Percentiles rank a stretch among this genome's conserved stretches.
Conservation (phyloP, 1,284 basidiomycete species). For the Fomitiporia mediterranea region DNA sequence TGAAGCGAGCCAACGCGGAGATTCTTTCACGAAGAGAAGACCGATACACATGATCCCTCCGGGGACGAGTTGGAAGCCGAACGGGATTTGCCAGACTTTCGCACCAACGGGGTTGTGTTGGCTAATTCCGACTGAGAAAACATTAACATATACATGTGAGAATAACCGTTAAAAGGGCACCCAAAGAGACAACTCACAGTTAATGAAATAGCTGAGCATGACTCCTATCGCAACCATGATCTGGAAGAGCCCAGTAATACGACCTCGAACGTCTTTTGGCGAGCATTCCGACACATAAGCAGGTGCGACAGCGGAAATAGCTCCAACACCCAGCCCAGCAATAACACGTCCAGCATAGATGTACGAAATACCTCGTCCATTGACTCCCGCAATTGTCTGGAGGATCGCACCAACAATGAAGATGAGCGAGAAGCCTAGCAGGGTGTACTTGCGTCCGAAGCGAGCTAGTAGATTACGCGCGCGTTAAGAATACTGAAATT, state of each 20-base stretch:
- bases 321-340: slow-evolving; percentile 64
- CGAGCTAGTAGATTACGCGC: slow-evolving; percentile 37
- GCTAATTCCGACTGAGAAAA: slow-evolving; percentile 55
- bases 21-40: slow-evolving; percentile 62
- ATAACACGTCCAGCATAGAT: slow-evolving; percentile 77
- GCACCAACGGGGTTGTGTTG: slow-evolving; percentile 45
- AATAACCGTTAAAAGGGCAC: not conserved
- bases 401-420: slow-evolving; percentile 63
- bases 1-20: slow-evolving; percentile 34
- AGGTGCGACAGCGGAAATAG: slow-evolving; percentile 63
- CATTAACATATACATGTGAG: not conserved
- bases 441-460: slow-evolving; percentile 52
- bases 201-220: slow-evolving; percentile 76
- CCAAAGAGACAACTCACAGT: slow-evolving; percentile 42
- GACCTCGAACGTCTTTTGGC: slow-evolving; percentile 69
- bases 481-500: not conserved
- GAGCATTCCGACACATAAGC: slow-evolving; percentile 77
- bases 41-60: slow-evolving; percentile 74
- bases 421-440: slow-evolving; percentile 54
- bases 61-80: slow-evolving; percentile 73
- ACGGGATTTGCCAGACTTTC: slow-evolving; percentile 67
- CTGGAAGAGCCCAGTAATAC: slow-evolving; percentile 76
- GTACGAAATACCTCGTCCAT: slow-evolving; percentile 49
- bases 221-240: slow-evolving; percentile 75
- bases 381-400: slow-evolving; percentile 54